These are phyloP conservation scores for Xylariaceae sp. DNA, from an alignment of 2,329 filamentous ascomycete genomes.

Conservation along the genomic window DNA sequence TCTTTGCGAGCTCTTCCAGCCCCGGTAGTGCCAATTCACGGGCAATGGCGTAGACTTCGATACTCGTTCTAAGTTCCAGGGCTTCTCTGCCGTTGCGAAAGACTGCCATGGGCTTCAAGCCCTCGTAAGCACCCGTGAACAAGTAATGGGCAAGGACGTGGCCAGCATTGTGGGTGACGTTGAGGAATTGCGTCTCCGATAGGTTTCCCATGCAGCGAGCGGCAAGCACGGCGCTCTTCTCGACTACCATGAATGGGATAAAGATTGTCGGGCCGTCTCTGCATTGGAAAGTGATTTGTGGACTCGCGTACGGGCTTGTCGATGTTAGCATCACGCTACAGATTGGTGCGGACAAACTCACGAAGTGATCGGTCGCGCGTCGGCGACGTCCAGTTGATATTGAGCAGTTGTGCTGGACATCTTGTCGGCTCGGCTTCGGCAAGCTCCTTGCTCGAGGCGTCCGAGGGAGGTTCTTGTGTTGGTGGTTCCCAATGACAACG, in stretches of 20 bases:
- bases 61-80: constrained; percentile 18
- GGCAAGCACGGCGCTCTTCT: constrained; percentile 7
- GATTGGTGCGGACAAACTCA: neutral
- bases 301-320: constrained; percentile 12
- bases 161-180: constrained; percentile 19
- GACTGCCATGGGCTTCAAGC: constrained; percentile 17
- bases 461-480: no score
- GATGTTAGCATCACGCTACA: constrained; percentile 2
- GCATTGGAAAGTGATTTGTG: constrained; percentile 8
- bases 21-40: constrained; percentile 11
- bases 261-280: constrained; percentile 7
- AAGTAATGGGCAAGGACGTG: constrained; percentile 24
- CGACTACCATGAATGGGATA: neutral
- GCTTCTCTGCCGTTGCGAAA: constrained; percentile 10
- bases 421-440: neutral
- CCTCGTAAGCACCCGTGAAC: constrained; percentile 21
- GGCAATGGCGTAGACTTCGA: constrained; percentile 17
- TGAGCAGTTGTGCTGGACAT: neutral
- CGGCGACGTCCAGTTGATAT: neutral
- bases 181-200: neutral
- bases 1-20: neutral
- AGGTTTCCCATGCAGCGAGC: neutral
- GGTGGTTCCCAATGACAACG: no score
- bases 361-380: constrained; percentile 13
- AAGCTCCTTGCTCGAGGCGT: no score